Percentiles rank a stretch among this genome's conserved stretches.
These are phyloP conservation scores for Sorghum bicolor DNA, from an alignment of 176 grass and related monocot genomes.

Conservation along the genomic window DNA sequence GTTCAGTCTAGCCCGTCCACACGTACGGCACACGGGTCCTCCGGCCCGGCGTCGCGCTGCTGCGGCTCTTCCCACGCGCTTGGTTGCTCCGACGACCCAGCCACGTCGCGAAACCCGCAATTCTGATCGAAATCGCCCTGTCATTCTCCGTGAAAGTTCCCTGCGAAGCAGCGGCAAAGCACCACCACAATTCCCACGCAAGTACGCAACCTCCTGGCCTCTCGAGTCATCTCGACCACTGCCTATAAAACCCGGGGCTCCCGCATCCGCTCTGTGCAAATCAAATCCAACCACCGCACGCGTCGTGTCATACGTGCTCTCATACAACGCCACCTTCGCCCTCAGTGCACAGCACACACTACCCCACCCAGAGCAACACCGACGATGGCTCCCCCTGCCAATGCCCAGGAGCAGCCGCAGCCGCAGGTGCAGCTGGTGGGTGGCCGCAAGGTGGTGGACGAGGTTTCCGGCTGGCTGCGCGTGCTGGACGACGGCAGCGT, in stretches of 20 bases:
- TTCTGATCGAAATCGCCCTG: neutral
- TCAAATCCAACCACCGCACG: neutral
- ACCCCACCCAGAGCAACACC: neutral
- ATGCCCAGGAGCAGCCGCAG: neutral
- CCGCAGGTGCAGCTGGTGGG: neutral
- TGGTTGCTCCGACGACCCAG: neutral
- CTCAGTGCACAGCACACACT: neutral
- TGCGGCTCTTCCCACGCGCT: neutral
- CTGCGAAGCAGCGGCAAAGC: neutral
- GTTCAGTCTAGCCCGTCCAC: neutral
- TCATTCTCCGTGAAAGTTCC: conserved; percentile 1
- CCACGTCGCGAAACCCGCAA: neutral
- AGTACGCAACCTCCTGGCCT: no score
- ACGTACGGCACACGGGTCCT: neutral
- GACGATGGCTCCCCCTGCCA: neutral
- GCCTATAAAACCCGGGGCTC: neutral
- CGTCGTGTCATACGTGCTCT: neutral
- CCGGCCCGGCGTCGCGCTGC: neutral
- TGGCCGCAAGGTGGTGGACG: conserved; percentile 54
- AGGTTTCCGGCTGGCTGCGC: conserved; percentile 82
- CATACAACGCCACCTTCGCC: neutral
- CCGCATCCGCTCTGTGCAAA: neutral
- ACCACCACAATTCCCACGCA: neutral
- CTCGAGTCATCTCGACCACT: neutral
- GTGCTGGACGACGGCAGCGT: conserved; percentile 71